A percentile compares a stretch with the other conserved stretches of the same genome.
phyloP scores from a whole-genome alignment of 805 yeast species.

The Metschnikowia colocasiae region DNA sequence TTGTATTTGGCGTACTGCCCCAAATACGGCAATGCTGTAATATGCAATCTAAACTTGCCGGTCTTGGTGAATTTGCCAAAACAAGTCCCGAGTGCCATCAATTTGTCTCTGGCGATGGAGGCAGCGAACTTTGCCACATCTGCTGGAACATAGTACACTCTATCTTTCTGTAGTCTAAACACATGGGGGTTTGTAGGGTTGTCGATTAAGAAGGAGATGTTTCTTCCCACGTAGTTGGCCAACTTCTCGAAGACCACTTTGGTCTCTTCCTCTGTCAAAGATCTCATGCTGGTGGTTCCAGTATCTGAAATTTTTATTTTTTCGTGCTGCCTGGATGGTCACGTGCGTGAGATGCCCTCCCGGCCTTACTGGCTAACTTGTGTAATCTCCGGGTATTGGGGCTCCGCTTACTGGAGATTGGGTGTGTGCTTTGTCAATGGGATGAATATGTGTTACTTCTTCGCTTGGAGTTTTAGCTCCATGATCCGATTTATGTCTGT shows the following conservation, averaged over 20 bases:
- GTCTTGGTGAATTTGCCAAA: conserved; percentile 97
- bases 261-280: conserved; percentile 94
- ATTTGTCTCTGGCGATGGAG: conserved; percentile 78
- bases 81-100: conserved; percentile 92
- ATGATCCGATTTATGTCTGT: too few relatives aligned
- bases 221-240: conserved; percentile 95
- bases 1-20: conserved; percentile 89
- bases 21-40: conserved; percentile 80
- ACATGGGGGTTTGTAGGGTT: conserved; percentile 87
- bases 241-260: conserved; percentile 92
- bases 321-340: conserved; percentile 8
- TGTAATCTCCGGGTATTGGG: too few relatives aligned
- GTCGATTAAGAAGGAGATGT: conserved; percentile 82
- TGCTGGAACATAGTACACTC: conserved; percentile 91
- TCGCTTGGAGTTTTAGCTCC: not conserved
- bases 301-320: conserved; percentile 6
- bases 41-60: conserved; percentile 91
- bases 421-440: not conserved
- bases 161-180: conserved; percentile 90
- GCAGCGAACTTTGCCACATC: conserved; percentile 83
- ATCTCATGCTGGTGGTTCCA: conserved; percentile 59
- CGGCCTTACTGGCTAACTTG: not conserved
- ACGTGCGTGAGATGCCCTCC: conserved; percentile 10
- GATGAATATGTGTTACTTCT: not conserved
- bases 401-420: not conserved